Conservation (phyloP, 805 yeast genomes). For the Yamadazyma insecticola region DNA sequence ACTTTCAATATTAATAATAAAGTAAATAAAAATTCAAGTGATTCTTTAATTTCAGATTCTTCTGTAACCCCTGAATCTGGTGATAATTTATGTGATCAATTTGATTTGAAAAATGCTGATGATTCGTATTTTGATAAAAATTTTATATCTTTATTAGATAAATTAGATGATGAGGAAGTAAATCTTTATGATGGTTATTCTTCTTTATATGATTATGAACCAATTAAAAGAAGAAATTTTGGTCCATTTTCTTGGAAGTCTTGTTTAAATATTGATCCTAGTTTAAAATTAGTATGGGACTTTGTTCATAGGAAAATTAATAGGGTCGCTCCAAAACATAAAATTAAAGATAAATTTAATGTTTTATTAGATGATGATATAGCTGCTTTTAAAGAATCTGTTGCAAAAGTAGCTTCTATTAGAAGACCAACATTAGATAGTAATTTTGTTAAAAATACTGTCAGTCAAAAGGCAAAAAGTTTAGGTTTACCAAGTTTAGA, state of each 20-base stretch:
- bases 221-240: constrained; percentile 4
- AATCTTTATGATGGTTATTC: constrained; percentile 1
- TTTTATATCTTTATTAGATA: constrained; percentile 4
- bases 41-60: no score
- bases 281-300: constrained; percentile 4
- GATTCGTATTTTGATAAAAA: constrained; percentile 4
- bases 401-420: no score
- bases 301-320: no score
- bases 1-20: constrained; percentile 1
- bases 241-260: constrained; percentile 9
- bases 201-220: constrained; percentile 6
- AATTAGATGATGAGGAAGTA: constrained; percentile 1
- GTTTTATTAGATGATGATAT: background rate
- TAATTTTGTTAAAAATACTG: background rate
- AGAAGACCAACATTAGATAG: no score
- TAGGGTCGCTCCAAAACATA: background rate
- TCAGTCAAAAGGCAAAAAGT: constrained; percentile 6
- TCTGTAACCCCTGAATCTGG: no score
- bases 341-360: background rate
- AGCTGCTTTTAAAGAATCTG: no score
- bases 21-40: no score
- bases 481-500: constrained; percentile 2
- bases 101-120: constrained; percentile 3
- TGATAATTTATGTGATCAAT: no score
- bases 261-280: constrained; percentile 3